These are phyloP conservation scores for Antrodiella citrinella DNA, from an alignment of 768 basidiomycete genomes.

Conservation along the genomic window DNA sequence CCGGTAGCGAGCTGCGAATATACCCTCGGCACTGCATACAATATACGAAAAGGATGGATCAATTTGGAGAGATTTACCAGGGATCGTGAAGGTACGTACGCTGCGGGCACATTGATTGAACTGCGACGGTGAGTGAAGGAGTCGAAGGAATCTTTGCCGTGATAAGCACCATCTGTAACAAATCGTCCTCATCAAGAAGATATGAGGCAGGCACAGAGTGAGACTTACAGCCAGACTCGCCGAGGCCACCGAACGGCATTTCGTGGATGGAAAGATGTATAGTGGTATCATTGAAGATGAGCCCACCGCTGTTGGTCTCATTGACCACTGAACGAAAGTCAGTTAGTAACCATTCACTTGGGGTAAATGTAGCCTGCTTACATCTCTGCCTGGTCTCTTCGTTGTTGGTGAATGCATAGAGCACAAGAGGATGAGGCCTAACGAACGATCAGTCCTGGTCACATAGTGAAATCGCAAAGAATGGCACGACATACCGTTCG, in stretches of 20 bases:
- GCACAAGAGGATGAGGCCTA: conserved; percentile 50
- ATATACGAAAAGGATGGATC: neutral
- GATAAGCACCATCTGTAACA: conserved; percentile 43
- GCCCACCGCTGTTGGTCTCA: conserved; percentile 47
- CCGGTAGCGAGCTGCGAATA: conserved; percentile 21
- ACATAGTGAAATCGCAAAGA: too few species aligned
- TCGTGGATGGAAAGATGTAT: conserved; percentile 36
- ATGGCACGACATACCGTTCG: conserved; percentile 5
- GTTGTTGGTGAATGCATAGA: conserved; percentile 58
- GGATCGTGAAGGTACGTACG: conserved; percentile 16
- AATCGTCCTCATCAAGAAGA: neutral
- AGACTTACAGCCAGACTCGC: conserved; percentile 55
- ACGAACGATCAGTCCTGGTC: too few species aligned
- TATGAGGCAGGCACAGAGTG: neutral
- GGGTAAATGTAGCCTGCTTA: conserved; percentile 8
- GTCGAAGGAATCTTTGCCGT: conserved; percentile 46
- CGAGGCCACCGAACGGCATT: conserved; percentile 47
- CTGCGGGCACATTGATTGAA: conserved; percentile 16
- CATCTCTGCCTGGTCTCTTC: conserved; percentile 23
- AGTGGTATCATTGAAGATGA: conserved; percentile 55
- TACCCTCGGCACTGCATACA: conserved; percentile 20
- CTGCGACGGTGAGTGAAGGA: conserved; percentile 20
- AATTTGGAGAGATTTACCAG: too few species aligned
- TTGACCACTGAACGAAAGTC: conserved; percentile 35
- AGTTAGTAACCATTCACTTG: neutral